Evolutionary conservation across 345 rosid genomes (phyloP), one percentile per base, ranked within the genome.

Genomic region (Durio zibethinus): DNA sequence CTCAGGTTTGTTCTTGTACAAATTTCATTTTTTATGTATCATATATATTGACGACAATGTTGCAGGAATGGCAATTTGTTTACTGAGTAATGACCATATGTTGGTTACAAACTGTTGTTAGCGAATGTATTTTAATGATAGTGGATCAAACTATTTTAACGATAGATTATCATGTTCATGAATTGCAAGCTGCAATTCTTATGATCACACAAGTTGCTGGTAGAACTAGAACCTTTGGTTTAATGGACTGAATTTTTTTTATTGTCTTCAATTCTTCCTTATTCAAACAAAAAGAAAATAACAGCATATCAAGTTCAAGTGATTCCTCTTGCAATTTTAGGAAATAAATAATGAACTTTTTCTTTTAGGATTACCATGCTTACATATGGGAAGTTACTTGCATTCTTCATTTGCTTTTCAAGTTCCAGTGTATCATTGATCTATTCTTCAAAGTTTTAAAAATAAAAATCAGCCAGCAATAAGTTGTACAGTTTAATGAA

Each of bases 1-100:
- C 99, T 74, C 94, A 91, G 97, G 98, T 90, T 75, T 62, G 78
- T 61, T 12, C 48, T 54, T 53, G 16, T 16, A 20, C 11, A 2
- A 11, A 2, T 20, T 53, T 72, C 5, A 11, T 35, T 52, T 36
- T 3, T 67, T 5, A 66, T n/a, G n/a, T n/a, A 10, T 7, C 35
- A n/a, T 69, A 45, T 45, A 43, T 9, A 43, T 6, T 33, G 18
- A 31, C 8, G 1, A 8, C n/a, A 29, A 12, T 16, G 40, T 62
- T 4, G n/a, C n/a, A 33, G 40, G 67, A 62, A 62, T 5, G 15
- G 7, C 0, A 5, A 62, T 33, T 33, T 31, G 36, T 62, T 29
- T 16, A 62, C n/a, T n/a, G n/a, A n/a, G n/a, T n/a, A n/a, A 33
- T 14, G n/a, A 23, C 16, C 7, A 2, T 57, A 10, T 2, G 2